These are phyloP conservation scores for Tausonia pullulans DNA, from an alignment of 1,284 basidiomycete species.

Conservation along the genomic window DNA sequence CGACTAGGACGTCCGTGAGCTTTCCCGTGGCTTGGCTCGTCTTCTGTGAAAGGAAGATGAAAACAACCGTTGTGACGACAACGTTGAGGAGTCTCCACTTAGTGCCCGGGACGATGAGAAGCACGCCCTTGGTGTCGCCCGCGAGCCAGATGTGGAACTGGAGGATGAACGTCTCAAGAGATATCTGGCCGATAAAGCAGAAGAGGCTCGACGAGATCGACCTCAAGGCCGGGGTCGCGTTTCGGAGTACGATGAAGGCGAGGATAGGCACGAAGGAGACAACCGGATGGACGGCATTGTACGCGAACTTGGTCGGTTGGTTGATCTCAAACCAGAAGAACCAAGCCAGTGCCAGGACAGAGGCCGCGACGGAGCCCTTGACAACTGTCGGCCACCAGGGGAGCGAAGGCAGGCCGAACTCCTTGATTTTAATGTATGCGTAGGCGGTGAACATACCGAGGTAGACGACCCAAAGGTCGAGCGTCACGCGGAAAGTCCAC, in stretches of 20 bases:
- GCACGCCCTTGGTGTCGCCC: slow-evolving; percentile 70
- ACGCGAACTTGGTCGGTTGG: slow-evolving; percentile 64
- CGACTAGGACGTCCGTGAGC: slow-evolving; percentile 59
- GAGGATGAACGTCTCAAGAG: slow-evolving; percentile 74
- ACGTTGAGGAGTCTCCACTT: slow-evolving; percentile 63
- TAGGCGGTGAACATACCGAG: slow-evolving; percentile 69
- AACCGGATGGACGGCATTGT: slow-evolving; percentile 74
- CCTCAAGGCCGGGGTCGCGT: slow-evolving; percentile 57
- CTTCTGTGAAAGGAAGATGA: slow-evolving; percentile 65
- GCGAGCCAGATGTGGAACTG: slow-evolving; percentile 85
- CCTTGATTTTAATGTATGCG: slow-evolving; percentile 60
- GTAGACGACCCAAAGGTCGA: slow-evolving; percentile 81
- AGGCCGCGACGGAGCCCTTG: slow-evolving; percentile 42
- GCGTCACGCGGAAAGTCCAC: slow-evolving; percentile 73
- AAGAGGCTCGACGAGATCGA: slow-evolving; percentile 58
- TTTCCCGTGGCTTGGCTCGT: slow-evolving; percentile 62
- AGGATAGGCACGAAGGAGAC: slow-evolving; percentile 69
- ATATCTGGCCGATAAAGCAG: slow-evolving; percentile 68
- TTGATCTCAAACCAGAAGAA: slow-evolving; percentile 70
- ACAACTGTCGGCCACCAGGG: slow-evolving; percentile 49
- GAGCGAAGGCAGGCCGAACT: slow-evolving; percentile 57
- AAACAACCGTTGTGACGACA: slow-evolving; percentile 58
- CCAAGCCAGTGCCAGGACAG: slow-evolving; percentile 51
- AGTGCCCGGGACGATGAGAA: slow-evolving; percentile 65
- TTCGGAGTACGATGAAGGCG: slow-evolving; percentile 61